These are phyloP conservation scores for Aciculoconidium aculeatum DNA, from an alignment of 805 yeast genomes.

Conservation along the genomic window DNA sequence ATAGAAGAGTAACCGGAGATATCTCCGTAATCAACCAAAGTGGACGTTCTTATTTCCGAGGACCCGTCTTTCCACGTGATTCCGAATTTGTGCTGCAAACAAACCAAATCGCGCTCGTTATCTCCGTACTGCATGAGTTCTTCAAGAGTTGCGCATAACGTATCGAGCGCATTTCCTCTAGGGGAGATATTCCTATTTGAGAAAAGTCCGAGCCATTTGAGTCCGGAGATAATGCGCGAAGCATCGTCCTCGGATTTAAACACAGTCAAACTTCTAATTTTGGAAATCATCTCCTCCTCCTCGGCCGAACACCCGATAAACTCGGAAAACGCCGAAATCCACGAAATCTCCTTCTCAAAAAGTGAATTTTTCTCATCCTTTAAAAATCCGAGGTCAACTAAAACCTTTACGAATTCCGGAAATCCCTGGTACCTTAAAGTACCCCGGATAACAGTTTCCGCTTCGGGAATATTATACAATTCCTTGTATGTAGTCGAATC, in stretches of 20 bases:
- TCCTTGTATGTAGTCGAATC: slow-evolving; percentile 93
- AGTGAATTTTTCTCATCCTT: slow-evolving; percentile 64
- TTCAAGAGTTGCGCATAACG: slow-evolving; percentile 94
- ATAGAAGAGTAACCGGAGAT: slow-evolving; percentile 88
- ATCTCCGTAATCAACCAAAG: slow-evolving; percentile 90
- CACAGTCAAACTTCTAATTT: slow-evolving; percentile 70
- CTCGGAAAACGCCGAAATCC: slow-evolving; percentile 83
- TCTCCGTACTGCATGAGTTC: slow-evolving; percentile 92
- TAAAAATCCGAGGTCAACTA: slow-evolving; percentile 90
- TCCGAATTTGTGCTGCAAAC: slow-evolving; percentile 96
- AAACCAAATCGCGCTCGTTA: slow-evolving; percentile 92
- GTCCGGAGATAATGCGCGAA: slow-evolving; percentile 80
- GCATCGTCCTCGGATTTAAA: slow-evolving; percentile 80
- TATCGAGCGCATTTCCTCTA: slow-evolving; percentile 91
- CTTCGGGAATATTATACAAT: slow-evolving; percentile 92
- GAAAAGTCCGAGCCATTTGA: slow-evolving; percentile 92
- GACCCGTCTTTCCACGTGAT: slow-evolving; percentile 94
- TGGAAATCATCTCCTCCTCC: slow-evolving; percentile 68
- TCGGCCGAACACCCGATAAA: slow-evolving; percentile 64
- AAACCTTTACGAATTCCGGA: slow-evolving; percentile 94
- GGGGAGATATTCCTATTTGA: slow-evolving; percentile 72
- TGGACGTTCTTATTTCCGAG: slow-evolving; percentile 88
- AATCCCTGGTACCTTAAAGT: slow-evolving; percentile 97
- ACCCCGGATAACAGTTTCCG: slow-evolving; percentile 94
- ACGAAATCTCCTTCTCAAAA: slow-evolving; percentile 55